Evolutionary conservation across 2,329 filamentous ascomycete species (phyloP).

Genomic region (Meredithiella fracta): DNA sequence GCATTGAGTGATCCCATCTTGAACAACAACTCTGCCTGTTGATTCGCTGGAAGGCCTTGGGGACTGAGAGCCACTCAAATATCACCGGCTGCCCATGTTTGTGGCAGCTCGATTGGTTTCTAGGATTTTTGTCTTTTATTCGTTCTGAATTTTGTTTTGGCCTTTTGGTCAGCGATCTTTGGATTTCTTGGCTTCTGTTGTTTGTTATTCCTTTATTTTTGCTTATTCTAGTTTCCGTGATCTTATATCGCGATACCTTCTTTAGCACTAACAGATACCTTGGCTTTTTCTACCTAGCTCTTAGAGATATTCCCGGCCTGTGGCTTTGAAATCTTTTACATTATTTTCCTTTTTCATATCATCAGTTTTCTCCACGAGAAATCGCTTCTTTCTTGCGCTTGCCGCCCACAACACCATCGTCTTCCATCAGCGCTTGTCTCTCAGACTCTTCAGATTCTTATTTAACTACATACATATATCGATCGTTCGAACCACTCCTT

Average conservation of each 20-base stretch:
- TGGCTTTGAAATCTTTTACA: constrained; percentile 1
- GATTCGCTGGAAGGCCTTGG: neutral
- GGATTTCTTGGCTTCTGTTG: neutral
- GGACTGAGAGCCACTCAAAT: constrained; percentile 1
- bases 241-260: neutral
- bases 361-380: neutral
- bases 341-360: neutral
- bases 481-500: too few species aligned
- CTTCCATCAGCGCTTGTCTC: neutral
- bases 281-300: neutral
- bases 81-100: constrained; percentile 6
- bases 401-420: neutral
- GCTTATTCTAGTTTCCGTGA: neutral
- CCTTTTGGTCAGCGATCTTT: neutral
- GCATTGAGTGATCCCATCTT: neutral
- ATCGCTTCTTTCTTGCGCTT: too few species aligned
- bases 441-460: neutral
- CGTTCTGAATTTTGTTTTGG: constrained; percentile 4
- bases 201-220: constrained; percentile 4
- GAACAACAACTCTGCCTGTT: neutral
- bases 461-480: too few species aligned
- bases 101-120: neutral
- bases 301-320: neutral
- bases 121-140: constrained; percentile 3
- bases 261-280: neutral